Percentiles rank a stretch among this genome's conserved stretches.
Conservation (phyloP, 108 stramenopile species). For the Pseudonitzschia pungens region DNA sequence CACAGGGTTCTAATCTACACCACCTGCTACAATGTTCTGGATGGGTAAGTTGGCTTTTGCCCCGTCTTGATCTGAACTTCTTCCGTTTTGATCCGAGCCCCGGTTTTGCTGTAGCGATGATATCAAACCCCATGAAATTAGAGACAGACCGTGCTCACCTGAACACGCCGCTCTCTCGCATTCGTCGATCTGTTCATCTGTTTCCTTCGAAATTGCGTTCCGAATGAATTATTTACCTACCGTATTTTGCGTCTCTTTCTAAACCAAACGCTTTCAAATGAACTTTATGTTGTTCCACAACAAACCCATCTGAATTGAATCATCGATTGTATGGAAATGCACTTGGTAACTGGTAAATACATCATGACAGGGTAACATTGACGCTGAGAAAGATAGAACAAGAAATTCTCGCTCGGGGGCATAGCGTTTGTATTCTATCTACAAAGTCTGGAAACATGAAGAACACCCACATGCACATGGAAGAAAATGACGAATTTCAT, state of each 20-base stretch:
- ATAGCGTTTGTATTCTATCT: conserved; percentile 55
- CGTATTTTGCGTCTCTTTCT: not conserved
- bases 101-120: too few relatives aligned
- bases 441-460: conserved; percentile 47
- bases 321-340: not conserved
- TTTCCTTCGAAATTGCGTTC: too few relatives aligned
- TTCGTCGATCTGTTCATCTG: not conserved
- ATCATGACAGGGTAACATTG: conserved; percentile 43
- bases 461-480: conserved; percentile 51
- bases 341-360: not conserved
- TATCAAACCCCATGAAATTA: too few relatives aligned
- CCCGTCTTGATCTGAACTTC: not conserved
- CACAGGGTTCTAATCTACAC: conserved; percentile 57
- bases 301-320: not conserved
- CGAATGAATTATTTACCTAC: too few relatives aligned
- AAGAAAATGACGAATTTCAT: conserved; percentile 11
- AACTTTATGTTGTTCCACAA: not conserved
- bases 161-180: too few relatives aligned
- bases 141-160: too few relatives aligned
- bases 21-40: conserved; percentile 66
- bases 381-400: conserved; percentile 73
- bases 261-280: too few relatives aligned
- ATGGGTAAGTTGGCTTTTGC: conserved; percentile 46
- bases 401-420: conserved; percentile 54
- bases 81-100: not conserved